A percentile compares a stretch with the other conserved stretches of the same genome.
Conservation (phyloP, 1,284 basidiomycete species). For the Takashimella koratensis region DNA sequence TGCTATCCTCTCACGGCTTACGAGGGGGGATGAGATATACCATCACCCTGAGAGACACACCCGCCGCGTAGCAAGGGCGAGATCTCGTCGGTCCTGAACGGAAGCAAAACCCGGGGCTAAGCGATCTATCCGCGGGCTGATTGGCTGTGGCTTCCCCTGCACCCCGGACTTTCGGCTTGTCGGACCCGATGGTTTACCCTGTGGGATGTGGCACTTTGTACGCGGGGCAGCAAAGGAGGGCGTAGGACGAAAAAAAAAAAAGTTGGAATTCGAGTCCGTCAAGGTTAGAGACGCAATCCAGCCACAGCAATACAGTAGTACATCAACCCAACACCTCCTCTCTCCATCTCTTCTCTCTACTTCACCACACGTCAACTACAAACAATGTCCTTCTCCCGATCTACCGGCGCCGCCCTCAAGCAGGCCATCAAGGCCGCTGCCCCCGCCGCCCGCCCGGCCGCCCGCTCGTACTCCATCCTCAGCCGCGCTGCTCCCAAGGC, state of each 20-base stretch:
- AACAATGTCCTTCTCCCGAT: constrained; percentile 45
- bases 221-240: background rate
- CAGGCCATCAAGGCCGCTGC: constrained; percentile 51
- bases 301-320: no score
- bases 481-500: constrained; percentile 52
- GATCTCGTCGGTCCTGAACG: no score
- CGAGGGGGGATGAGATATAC: no score
- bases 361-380: background rate
- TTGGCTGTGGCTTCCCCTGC: no score
- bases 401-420: constrained; percentile 54
- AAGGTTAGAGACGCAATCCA: background rate
- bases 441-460: constrained; percentile 44
- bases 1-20: no score
- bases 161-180: constrained; percentile 2
- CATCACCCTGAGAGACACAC: no score
- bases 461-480: constrained; percentile 69
- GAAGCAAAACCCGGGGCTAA: background rate
- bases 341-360: background rate
- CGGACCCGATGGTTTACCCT: background rate
- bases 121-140: background rate
- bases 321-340: no score
- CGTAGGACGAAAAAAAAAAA: constrained; percentile 2
- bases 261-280: background rate
- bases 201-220: background rate
- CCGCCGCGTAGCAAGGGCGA: background rate